A percentile compares a stretch with the other conserved stretches of the same genome.
Evolutionary conservation across 805 yeast genomes (phyloP).

Genomic region (Barnettozyma populi): DNA sequence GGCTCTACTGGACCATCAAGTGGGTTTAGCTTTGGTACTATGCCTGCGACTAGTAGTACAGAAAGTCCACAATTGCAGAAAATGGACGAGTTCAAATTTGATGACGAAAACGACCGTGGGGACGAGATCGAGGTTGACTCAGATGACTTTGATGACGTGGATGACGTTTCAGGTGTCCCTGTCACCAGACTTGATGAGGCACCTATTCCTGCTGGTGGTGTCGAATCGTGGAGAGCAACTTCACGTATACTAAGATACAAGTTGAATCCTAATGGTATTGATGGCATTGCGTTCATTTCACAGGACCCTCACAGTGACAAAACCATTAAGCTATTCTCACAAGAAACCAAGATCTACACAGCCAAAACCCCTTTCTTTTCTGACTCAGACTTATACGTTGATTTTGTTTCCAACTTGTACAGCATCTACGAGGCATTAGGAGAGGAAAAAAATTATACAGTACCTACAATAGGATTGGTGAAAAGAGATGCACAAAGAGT

Average conservation of each 20-base stretch:
- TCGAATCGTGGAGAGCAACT: constrained; percentile 28
- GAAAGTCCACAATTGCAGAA: not conserved
- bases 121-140: constrained; percentile 17
- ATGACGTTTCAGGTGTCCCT: constrained; percentile 23
- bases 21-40: not conserved
- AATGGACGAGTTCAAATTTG: constrained; percentile 6
- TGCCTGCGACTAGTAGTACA: not conserved
- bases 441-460: constrained; percentile 36
- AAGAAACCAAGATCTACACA: constrained; percentile 39
- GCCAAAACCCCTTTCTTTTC: constrained; percentile 36
- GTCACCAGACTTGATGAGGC: constrained; percentile 30
- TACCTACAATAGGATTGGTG: constrained; percentile 35
- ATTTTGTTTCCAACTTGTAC: constrained; percentile 46
- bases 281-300: constrained; percentile 37
- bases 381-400: constrained; percentile 35
- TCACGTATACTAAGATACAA: constrained; percentile 38
- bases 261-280: constrained; percentile 39
- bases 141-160: constrained; percentile 21
- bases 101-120: constrained; percentile 1
- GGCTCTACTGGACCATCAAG: not conserved
- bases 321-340: constrained; percentile 27
- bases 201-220: constrained; percentile 29
- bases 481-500: constrained; percentile 29
- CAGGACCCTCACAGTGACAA: constrained; percentile 23
- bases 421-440: constrained; percentile 47